Conservation (phyloP, 768 basidiomycete genomes). For the Lactarius pseudohatsudake region DNA sequence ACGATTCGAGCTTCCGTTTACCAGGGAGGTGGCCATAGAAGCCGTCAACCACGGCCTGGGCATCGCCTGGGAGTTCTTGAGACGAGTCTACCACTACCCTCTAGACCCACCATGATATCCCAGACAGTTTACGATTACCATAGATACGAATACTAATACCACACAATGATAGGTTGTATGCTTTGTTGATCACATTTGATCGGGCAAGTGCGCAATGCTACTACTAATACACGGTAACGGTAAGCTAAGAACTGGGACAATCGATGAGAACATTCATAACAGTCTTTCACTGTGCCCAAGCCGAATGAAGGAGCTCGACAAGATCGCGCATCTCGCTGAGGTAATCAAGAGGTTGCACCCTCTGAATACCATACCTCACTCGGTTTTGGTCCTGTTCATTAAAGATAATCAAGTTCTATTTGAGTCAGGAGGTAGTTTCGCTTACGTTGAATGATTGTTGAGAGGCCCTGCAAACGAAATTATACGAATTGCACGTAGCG, state of each 20-base stretch:
- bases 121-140: background rate
- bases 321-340: slow-evolving; percentile 61
- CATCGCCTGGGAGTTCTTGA: slow-evolving; percentile 48
- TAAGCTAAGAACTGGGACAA: background rate
- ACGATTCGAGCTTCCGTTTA: slow-evolving; percentile 39
- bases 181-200: background rate
- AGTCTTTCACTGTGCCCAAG: slow-evolving; percentile 48
- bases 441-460: slow-evolving; percentile 83
- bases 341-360: slow-evolving; percentile 65
- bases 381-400: slow-evolving; percentile 68
- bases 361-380: slow-evolving; percentile 79
- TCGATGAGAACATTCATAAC: background rate
- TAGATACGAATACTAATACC: slow-evolving; percentile 12
- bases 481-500: slow-evolving; percentile 69
- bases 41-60: slow-evolving; percentile 43
- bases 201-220: background rate
- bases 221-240: slow-evolving; percentile 18
- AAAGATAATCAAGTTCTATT: slow-evolving; percentile 5
- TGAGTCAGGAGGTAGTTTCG: slow-evolving; percentile 1
- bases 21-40: slow-evolving; percentile 33
- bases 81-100: slow-evolving; percentile 57
- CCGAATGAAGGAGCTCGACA: slow-evolving; percentile 56
- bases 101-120: slow-evolving; percentile 45
- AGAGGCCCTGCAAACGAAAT: slow-evolving; percentile 84
- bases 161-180: slow-evolving; percentile 5